phyloP scores from a whole-genome alignment of 2,329 filamentous ascomycete species.

The Xylariales sp. region DNA sequence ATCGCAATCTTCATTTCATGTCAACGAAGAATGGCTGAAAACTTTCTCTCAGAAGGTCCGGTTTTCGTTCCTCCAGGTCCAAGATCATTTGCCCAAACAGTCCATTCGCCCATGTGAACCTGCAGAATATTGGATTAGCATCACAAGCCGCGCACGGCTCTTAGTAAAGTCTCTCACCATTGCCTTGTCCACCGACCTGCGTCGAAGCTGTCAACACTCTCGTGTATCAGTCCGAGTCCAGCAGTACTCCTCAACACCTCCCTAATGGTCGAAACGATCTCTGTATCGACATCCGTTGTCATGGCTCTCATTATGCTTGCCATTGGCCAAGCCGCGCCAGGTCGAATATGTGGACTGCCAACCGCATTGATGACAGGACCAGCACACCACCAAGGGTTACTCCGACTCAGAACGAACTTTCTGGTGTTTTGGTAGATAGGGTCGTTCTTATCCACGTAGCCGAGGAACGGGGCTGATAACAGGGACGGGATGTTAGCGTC shows the following conservation, averaged over 20 bases:
- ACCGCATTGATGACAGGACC: slow-evolving; percentile 48
- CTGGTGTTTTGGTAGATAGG: slow-evolving; percentile 69
- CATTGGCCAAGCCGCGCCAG: slow-evolving; percentile 84
- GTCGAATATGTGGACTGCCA: slow-evolving; percentile 49
- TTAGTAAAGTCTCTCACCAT: slow-evolving; percentile 24
- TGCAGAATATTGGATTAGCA: slow-evolving; percentile 32
- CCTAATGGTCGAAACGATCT: slow-evolving; percentile 30
- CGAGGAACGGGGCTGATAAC: slow-evolving; percentile 50
- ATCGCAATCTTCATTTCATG: too few species aligned
- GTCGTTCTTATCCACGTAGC: slow-evolving; percentile 42
- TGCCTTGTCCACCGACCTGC: slow-evolving; percentile 32
- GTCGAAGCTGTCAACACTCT: slow-evolving; percentile 35
- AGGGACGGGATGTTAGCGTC: slow-evolving; percentile 58
- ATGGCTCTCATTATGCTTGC: slow-evolving; percentile 73
- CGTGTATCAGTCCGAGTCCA: slow-evolving; percentile 35
- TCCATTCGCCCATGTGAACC: slow-evolving; percentile 47
- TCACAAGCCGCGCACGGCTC: not conserved
- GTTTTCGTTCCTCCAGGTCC: slow-evolving; percentile 63
- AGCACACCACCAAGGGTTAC: slow-evolving; percentile 68
- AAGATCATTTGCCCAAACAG: slow-evolving; percentile 31
- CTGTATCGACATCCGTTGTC: slow-evolving; percentile 43
- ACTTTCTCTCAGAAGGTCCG: slow-evolving; percentile 51
- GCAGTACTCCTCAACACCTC: slow-evolving; percentile 26
- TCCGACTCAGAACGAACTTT: slow-evolving; percentile 64
- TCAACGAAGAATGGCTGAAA: slow-evolving; percentile 43